These are phyloP conservation scores for Astrothelium macrocarpum DNA, from an alignment of 495 filamentous ascomycete species.

Conservation along the genomic window DNA sequence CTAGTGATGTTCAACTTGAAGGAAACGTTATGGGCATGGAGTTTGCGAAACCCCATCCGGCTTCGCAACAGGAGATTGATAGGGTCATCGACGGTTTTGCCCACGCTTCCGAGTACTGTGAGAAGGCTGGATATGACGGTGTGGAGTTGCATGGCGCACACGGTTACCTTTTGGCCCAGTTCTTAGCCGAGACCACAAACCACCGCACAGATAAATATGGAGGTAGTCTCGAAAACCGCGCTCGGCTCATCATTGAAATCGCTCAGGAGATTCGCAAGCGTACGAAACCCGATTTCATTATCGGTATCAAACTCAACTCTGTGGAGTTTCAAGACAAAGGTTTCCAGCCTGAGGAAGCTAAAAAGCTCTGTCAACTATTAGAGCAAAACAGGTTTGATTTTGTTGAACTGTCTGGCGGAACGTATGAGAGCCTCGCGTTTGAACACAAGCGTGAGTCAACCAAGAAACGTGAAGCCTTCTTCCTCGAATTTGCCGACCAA, in stretches of 20 bases:
- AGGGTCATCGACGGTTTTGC: slow-evolving; percentile 43
- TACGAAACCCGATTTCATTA: slow-evolving; percentile 37
- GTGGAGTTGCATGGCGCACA: slow-evolving; percentile 45
- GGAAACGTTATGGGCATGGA: slow-evolving; percentile 36
- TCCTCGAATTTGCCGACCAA: slow-evolving; percentile 54
- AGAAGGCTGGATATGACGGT: slow-evolving; percentile 51
- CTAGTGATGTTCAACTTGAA: slow-evolving; percentile 50
- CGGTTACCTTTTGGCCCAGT: slow-evolving; percentile 63
- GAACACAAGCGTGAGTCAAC: slow-evolving; percentile 45
- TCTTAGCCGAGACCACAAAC: slow-evolving; percentile 45
- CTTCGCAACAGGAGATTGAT: slow-evolving; percentile 42
- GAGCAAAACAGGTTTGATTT: slow-evolving; percentile 51
- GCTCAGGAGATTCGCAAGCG: slow-evolving; percentile 23
- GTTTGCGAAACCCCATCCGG: slow-evolving; percentile 42
- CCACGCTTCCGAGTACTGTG: slow-evolving; percentile 46
- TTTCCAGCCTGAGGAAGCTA: slow-evolving; percentile 47
- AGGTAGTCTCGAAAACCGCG: slow-evolving; percentile 43
- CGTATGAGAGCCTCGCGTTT: slow-evolving; percentile 49
- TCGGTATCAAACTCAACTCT: slow-evolving; percentile 59
- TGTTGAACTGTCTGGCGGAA: slow-evolving; percentile 56
- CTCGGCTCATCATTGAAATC: slow-evolving; percentile 24
- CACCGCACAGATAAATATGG: slow-evolving; percentile 35
- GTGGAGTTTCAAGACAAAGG: slow-evolving; percentile 57
- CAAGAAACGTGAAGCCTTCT: slow-evolving; percentile 51
- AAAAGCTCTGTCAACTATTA: slow-evolving; percentile 43